These are phyloP conservation scores for Apiospora marii DNA, from an alignment of 2,329 filamentous ascomycete species.

Conservation along the genomic window DNA sequence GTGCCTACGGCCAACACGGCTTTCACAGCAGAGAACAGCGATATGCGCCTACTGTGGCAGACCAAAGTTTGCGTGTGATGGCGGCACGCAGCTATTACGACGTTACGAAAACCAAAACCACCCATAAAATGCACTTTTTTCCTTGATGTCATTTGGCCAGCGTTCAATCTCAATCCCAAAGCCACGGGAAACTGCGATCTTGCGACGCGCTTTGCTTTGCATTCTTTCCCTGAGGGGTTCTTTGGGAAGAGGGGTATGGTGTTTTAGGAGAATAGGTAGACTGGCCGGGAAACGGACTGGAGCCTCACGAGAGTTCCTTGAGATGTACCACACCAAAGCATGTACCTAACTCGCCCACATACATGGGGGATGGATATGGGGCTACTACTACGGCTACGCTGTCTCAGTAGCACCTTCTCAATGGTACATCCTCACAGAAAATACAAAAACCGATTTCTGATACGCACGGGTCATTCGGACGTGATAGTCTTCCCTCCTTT, in stretches of 20 bases:
- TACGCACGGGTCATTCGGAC: conserved; percentile 12
- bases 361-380: conserved; percentile 13
- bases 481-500: background rate
- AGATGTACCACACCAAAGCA: conserved; percentile 12
- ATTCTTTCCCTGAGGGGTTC: conserved; percentile 8
- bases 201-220: conserved; percentile 9
- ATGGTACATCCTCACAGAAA: conserved; percentile 14
- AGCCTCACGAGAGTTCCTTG: conserved; percentile 14
- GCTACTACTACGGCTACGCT: background rate
- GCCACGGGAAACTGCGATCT: conserved; percentile 15
- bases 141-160: conserved; percentile 7
- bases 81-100: background rate
- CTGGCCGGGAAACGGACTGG: conserved; percentile 18
- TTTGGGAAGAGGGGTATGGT: conserved; percentile 10
- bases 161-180: conserved; percentile 3
- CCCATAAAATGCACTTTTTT: conserved; percentile 8
- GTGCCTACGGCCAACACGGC: background rate
- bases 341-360: conserved; percentile 5
- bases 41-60: background rate
- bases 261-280: conserved; percentile 17
- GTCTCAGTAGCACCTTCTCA: conserved; percentile 14
- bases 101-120: conserved; percentile 10
- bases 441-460: background rate
- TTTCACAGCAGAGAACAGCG: background rate
- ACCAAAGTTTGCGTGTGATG: background rate